Percentiles rank a stretch among this genome's conserved stretches.
These are phyloP conservation scores for Cladophialophora chaetospira DNA, from an alignment of 2,329 filamentous ascomycete genomes.

Conservation along the genomic window DNA sequence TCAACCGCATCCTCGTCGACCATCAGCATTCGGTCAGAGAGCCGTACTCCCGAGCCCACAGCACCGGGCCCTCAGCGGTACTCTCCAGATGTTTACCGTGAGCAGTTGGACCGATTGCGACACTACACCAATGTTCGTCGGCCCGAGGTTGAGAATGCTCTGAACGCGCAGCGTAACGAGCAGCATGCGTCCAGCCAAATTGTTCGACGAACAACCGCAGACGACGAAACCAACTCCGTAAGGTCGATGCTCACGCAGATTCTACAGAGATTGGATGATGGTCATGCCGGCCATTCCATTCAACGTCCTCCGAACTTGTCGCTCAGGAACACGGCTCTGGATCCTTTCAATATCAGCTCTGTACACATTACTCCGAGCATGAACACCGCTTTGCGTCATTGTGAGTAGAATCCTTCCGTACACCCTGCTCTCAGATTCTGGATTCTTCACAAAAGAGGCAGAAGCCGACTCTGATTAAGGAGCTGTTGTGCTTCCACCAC, in stretches of 20 bases:
- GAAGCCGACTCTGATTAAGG: too few species aligned
- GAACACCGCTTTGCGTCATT: constrained; percentile 18
- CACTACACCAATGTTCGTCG: constrained; percentile 18
- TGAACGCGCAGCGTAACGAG: constrained; percentile 6
- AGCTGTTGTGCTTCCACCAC: too few species aligned
- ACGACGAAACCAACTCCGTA: constrained; percentile 11
- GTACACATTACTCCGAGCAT: constrained; percentile 19
- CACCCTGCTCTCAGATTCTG: not conserved
- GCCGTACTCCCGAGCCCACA: not conserved
- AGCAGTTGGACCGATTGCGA: constrained; percentile 9
- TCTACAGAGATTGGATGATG: constrained; percentile 18
- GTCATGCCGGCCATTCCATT: constrained; percentile 7
- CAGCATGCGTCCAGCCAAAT: not conserved
- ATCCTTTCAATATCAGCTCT: constrained; percentile 20
- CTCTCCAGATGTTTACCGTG: constrained; percentile 2
- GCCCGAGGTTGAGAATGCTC: constrained; percentile 10
- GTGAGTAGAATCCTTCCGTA: constrained; percentile 4
- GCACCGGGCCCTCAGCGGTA: not conserved
- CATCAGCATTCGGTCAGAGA: not conserved
- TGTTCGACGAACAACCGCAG: not conserved
- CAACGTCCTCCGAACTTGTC: constrained; percentile 1
- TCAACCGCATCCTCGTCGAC: not conserved
- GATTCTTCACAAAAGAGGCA: too few species aligned
- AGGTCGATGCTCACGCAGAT: constrained; percentile 22
- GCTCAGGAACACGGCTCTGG: constrained; percentile 12